Base-by-base conservation (phyloP, 1,284 basidiomycete genomes). In the Violaceomyces palustris region DNA sequence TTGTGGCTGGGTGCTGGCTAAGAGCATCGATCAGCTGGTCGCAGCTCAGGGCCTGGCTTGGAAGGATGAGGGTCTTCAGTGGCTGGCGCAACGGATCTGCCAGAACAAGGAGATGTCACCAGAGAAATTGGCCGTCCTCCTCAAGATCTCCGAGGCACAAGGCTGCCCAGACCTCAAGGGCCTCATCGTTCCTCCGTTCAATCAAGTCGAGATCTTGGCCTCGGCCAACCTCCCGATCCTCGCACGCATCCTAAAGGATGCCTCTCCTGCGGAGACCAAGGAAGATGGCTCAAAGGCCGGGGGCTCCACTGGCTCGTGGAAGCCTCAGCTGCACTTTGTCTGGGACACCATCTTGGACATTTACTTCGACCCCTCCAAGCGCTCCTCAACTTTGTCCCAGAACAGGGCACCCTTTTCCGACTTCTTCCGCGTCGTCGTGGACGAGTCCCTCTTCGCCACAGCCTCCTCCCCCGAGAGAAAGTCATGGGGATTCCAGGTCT, bases 401-500 rank as follows among this genome's bases (percentile, higher is more conserved):
- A 1, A 39, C 30, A n/a, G 37, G 21, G 14, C 43, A 10, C 21
- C 28, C 19, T 91, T 96, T 74, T 82, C 85, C 43, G 91, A 94
- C 55, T 89, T 96, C 74, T 97, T 87, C 79, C 79, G 84, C 35
- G 78, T 89, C 26, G 86, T 87, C 11, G 88, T 97, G 12, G 93
- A 97, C 74, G 92, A 96, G 73, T 85, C 87, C 1, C 77, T 96
- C 35, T 96, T 97, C 71, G 82, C 87, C 3, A 78, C 84, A 11
- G 84, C 83, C 11, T 82, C 91, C 1, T 93, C 91, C 0, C 77
- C 86, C 1, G 86, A 94, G 70, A 82, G 89, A 48, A 96, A 96
- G 76, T 90, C 86, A 66, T 94, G 88, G 87, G 92, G 92, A 24
- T 96, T 97, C 77, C 86, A 88, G 70, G 82, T 96, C 17, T 88